phyloP scores from a whole-genome alignment of 2,329 filamentous ascomycete genomes.

The Lecanicillium sp. region DNA sequence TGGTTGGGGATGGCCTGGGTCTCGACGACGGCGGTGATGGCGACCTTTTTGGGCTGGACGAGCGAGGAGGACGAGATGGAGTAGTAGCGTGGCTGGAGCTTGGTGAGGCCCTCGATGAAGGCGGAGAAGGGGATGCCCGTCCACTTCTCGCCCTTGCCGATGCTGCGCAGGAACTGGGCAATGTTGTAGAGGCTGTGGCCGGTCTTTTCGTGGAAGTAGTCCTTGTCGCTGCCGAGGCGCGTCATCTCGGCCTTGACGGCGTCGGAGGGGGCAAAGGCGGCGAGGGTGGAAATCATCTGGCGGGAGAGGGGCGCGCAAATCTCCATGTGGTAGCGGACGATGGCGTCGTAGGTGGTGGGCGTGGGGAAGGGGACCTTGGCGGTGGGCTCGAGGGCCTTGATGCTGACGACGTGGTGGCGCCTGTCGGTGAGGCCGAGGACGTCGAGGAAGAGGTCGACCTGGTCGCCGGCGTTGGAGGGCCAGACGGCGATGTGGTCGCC shows the following conservation, averaged over 20 bases:
- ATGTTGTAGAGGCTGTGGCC: constrained; percentile 81
- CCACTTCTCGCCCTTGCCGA: constrained; percentile 72
- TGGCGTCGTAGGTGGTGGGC: constrained; percentile 92
- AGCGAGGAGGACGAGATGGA: constrained; percentile 96
- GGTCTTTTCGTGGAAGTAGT: constrained; percentile 87
- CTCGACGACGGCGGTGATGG: constrained; percentile 92
- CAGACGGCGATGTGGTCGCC: constrained; percentile 96
- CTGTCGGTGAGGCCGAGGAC: constrained; percentile 72
- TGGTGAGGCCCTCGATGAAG: constrained; percentile 87
- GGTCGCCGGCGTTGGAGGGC: constrained; percentile 89
- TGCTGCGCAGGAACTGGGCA: constrained; percentile 69
- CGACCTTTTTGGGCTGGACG: constrained; percentile 90
- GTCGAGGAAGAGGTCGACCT: constrained; percentile 84
- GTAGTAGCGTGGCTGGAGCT: constrained; percentile 97
- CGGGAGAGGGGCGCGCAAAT: constrained; percentile 92
- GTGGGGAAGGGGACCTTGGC: constrained; percentile 97
- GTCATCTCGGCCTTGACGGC: constrained; percentile 79
- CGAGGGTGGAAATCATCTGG: constrained; percentile 83
- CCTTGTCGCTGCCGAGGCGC: constrained; percentile 85
- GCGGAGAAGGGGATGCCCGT: constrained; percentile 84
- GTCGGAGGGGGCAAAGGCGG: constrained; percentile 84
- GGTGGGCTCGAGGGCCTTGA: constrained; percentile 89
- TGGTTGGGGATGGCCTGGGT: constrained; percentile 71
- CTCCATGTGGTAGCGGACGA: constrained; percentile 92
- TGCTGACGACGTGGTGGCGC: constrained; percentile 72